Conservation (phyloP, 495 filamentous ascomycete species). For the Pseudevernia furfuracea region DNA sequence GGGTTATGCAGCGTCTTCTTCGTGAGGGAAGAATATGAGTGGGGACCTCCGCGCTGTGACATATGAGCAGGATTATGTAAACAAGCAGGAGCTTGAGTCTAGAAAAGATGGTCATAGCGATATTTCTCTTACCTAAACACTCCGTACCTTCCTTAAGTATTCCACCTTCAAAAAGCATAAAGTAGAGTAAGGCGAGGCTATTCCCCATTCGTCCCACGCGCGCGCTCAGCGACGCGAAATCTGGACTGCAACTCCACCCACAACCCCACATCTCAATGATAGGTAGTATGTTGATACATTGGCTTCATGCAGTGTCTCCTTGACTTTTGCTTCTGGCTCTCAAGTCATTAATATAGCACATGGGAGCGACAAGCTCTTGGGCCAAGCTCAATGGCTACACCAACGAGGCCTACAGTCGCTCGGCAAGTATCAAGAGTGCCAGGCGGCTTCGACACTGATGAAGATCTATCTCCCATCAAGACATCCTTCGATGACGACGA, state of each 20-base stretch:
- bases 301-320: neutral
- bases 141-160: too few species aligned
- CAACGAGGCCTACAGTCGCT: constrained; percentile 20
- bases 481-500: constrained; percentile 31
- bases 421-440: constrained; percentile 30
- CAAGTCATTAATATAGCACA: neutral
- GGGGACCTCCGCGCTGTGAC: neutral
- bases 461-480: constrained; percentile 34
- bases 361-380: neutral
- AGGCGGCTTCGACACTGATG: constrained; percentile 33
- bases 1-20: neutral
- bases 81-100: neutral
- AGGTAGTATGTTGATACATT: neutral
- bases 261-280: neutral
- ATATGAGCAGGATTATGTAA: neutral
- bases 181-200: neutral
- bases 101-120: too few species aligned
- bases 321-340: neutral
- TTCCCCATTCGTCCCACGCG: neutral
- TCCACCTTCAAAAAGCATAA: too few species aligned
- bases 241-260: neutral
- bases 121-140: too few species aligned
- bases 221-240: neutral
- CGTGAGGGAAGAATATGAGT: neutral
- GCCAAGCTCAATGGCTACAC: constrained; percentile 18